phyloP scores from a whole-genome alignment of 1,284 basidiomycete species.

The Schizopora paradoxa region DNA sequence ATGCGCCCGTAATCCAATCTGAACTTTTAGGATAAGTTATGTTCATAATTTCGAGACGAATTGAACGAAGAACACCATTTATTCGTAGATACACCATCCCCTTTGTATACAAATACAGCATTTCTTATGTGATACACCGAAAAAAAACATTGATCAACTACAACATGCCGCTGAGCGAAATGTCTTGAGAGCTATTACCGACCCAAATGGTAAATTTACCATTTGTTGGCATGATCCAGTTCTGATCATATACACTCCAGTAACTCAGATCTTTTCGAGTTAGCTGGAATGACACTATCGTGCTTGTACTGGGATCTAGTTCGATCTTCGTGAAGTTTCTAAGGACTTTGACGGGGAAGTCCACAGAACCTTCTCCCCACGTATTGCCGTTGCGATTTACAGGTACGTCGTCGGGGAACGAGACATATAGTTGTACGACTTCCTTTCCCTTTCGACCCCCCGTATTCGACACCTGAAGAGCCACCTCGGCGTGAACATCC shows the following conservation, averaged over 20 bases:
- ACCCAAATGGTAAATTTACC: conserved; percentile 10
- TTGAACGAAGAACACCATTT: too few species aligned
- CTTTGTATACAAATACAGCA: too few species aligned
- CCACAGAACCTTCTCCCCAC: neutral
- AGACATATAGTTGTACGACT: conserved; percentile 16
- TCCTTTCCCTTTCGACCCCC: conserved; percentile 13
- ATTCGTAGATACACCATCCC: too few species aligned
- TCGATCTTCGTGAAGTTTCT: conserved; percentile 15
- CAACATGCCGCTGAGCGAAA: neutral
- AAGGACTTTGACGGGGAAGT: conserved; percentile 14
- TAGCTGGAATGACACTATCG: conserved; percentile 5
- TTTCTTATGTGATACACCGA: too few species aligned
- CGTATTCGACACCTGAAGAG: conserved; percentile 12
- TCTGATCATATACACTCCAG: conserved; percentile 13
- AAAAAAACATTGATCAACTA: neutral
- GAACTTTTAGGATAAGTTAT: too few species aligned
- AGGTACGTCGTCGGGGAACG: conserved; percentile 9
- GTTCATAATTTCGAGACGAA: too few species aligned
- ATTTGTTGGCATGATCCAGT: conserved; percentile 16
- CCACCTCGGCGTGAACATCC: conserved; percentile 15
- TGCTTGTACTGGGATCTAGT: conserved; percentile 8
- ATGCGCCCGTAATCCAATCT: too few species aligned
- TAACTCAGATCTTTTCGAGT: conserved; percentile 18
- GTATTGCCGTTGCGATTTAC: conserved; percentile 1
- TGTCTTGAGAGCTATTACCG: conserved; percentile 10